Percentiles rank a stretch among this genome's conserved stretches.
These are phyloP conservation scores for Hymenoscyphus salicellus DNA, from an alignment of 2,329 filamentous ascomycete species.

Conservation along the genomic window DNA sequence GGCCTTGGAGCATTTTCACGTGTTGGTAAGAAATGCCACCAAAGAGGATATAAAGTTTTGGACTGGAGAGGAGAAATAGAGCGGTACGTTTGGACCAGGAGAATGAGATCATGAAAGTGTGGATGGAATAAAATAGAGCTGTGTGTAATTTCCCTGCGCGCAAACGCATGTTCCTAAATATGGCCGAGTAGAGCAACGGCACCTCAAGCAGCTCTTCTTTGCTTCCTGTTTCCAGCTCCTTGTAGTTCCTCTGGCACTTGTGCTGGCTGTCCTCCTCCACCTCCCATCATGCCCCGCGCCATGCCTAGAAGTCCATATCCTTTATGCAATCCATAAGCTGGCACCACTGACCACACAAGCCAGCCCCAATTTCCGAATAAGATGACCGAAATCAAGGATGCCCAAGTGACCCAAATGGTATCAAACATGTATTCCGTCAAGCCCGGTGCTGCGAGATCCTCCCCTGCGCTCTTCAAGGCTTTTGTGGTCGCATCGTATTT, in stretches of 20 bases:
- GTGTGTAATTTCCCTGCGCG: too few species aligned
- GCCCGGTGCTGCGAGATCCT: slow-evolving; percentile 82
- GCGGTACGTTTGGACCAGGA: background rate
- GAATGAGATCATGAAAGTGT: background rate
- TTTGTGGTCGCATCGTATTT: slow-evolving; percentile 55
- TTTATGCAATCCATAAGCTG: slow-evolving; percentile 35
- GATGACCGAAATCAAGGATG: slow-evolving; percentile 66
- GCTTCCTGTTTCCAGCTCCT: slow-evolving; percentile 33
- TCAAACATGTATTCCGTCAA: slow-evolving; percentile 99
- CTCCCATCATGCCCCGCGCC: slow-evolving; percentile 38
- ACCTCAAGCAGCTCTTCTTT: slow-evolving; percentile 32
- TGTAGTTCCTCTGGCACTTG: slow-evolving; percentile 30
- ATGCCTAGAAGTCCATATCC: slow-evolving; percentile 35
- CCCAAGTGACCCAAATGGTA: slow-evolving; percentile 91
- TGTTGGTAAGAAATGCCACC: slow-evolving; percentile 59
- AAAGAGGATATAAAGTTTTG: slow-evolving; percentile 52
- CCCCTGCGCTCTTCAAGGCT: slow-evolving; percentile 67
- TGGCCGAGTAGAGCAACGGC: background rate
- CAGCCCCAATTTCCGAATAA: slow-evolving; percentile 79
- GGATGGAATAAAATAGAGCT: background rate
- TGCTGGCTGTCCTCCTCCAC: slow-evolving; percentile 28
- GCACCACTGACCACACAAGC: slow-evolving; percentile 52
- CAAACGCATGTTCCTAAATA: background rate
- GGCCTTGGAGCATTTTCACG: slow-evolving; percentile 84
- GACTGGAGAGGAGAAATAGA: slow-evolving; percentile 38